Conservation (phyloP, 2,329 filamentous ascomycete species). For the Orbilia blumenaviensis region DNA sequence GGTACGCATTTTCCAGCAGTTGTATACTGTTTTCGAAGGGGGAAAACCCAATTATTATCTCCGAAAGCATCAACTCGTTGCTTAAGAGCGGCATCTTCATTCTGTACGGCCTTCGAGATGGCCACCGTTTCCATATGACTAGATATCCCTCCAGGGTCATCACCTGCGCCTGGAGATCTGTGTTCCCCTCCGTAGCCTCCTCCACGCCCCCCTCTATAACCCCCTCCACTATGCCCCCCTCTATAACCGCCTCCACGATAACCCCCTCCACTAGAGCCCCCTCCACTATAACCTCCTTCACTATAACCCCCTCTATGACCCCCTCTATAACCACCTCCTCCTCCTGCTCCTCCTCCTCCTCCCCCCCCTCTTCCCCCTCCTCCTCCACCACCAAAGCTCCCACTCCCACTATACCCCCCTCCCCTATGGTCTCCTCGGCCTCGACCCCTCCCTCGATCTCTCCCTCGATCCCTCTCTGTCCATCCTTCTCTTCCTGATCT, state of each 20-base stretch:
- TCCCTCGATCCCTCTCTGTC: slow-evolving; percentile 53
- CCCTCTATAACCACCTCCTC: slow-evolving; percentile 49
- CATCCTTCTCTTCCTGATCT: background rate
- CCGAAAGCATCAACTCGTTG: background rate
- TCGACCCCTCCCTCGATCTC: slow-evolving; percentile 53
- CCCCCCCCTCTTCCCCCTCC: slow-evolving; percentile 50
- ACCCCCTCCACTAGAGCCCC: slow-evolving; percentile 57
- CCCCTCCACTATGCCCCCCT: slow-evolving; percentile 50
- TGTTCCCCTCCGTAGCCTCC: background rate
- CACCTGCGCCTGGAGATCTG: background rate
- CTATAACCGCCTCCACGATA: slow-evolving; percentile 47
- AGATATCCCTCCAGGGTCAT: background rate
- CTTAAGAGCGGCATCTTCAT: slow-evolving; percentile 2
- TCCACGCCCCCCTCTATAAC: slow-evolving; percentile 54
- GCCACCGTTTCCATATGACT: background rate
- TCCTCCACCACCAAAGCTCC: slow-evolving; percentile 48
- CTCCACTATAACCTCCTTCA: slow-evolving; percentile 39
- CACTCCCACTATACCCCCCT: slow-evolving; percentile 43
- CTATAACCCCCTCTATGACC: slow-evolving; percentile 54
- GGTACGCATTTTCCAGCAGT: slow-evolving; percentile 60
- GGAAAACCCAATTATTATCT: slow-evolving; percentile 56
- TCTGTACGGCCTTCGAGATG: too few relatives aligned
- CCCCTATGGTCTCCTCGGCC: slow-evolving; percentile 31
- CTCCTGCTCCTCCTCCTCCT: slow-evolving; percentile 56
- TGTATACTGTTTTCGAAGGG: slow-evolving; percentile 60